Evolutionary conservation across 2,329 filamentous ascomycete genomes (phyloP), one percentile per base, ranked within the genome.

Genomic region (Microsporum audouinii): DNA sequence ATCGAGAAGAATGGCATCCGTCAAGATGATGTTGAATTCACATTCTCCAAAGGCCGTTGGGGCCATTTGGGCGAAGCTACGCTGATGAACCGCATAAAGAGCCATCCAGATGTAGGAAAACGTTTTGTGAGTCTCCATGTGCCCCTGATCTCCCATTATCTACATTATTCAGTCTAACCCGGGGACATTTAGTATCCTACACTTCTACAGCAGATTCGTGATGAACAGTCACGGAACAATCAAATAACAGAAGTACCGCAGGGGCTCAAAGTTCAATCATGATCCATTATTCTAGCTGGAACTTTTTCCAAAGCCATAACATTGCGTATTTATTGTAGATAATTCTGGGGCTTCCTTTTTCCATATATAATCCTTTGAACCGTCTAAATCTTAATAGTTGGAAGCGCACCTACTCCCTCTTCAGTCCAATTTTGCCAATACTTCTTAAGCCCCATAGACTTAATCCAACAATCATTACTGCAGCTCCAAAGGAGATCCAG

Each of bases 51-150:
- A 64, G 88, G 88, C 14, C 79, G 83, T 61, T 82, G 79, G 70
- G 82, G 84, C 14, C 84, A 82, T 66, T 75, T 95, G 6, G 89
- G 90, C 3, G 89, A 95, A 78, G 90, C 89, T 8, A 95, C 89
- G 62, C 75, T 95, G 71, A 82, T 88, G 75, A 95, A 95, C 74
- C 77, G 90, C 12, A 81, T 95, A 67, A 94, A 91, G 80, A 91
- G 87, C 66, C 90, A 95, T 75, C 88, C 87, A 2, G 90, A 95
- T 72, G 90, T 95, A 0, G 89, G 88, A 1, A 88, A 91, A 78
- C 79, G 85, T 67, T 95, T 89, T 77, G 72, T 76, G 33, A 55
- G 51, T 38, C 12, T 23, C 31, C 5, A 63, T 65, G 72, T 45
- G 43, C 38, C 14, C 33, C 17, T 23, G 17, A 23, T 23, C 23